A percentile compares a stretch with the other conserved stretches of the same genome.
Conservation (phyloP, 345 rosid genomes). For the Populus euphratica region DNA sequence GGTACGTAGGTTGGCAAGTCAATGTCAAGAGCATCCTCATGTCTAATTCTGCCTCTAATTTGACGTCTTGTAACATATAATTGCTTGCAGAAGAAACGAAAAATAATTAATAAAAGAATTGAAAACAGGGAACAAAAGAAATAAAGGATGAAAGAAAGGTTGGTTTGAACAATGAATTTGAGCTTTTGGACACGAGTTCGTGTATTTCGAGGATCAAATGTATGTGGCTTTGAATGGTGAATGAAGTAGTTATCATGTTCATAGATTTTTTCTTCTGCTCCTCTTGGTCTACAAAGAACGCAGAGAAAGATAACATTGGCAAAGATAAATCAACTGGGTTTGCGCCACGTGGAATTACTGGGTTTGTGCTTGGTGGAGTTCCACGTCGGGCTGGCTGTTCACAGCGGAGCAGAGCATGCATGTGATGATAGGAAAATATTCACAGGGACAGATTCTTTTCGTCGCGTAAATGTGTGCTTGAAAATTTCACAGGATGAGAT, state of each 20-base stretch:
- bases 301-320: not conserved
- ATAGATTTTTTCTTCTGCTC: slow-evolving; percentile 24
- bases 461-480: not conserved
- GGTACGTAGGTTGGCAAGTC: slow-evolving; percentile 4
- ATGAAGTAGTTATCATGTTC: slow-evolving; percentile 21
- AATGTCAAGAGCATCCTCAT: slow-evolving; percentile 1
- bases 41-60: not conserved
- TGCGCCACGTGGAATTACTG: slow-evolving; percentile 16
- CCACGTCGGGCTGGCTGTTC: slow-evolving; percentile 26
- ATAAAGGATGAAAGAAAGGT: not conserved
- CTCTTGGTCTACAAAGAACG: slow-evolving; percentile 18
- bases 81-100: not conserved
- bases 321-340: slow-evolving; percentile 12
- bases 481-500: not conserved
- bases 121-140: not conserved
- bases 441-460: too few species aligned
- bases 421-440: not conserved
- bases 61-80: slow-evolving; percentile 2
- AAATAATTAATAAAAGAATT: not conserved
- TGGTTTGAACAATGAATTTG: not conserved
- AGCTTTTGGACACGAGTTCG: not conserved
- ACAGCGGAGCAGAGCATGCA: too few species aligned
- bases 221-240: slow-evolving; percentile 29
- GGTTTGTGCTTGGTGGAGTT: slow-evolving; percentile 18
- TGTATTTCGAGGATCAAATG: slow-evolving; percentile 29